A percentile compares a stretch with the other conserved stretches of the same genome.
phyloP scores from a whole-genome alignment of 768 basidiomycete species.

The Mycena epipterygia region DNA sequence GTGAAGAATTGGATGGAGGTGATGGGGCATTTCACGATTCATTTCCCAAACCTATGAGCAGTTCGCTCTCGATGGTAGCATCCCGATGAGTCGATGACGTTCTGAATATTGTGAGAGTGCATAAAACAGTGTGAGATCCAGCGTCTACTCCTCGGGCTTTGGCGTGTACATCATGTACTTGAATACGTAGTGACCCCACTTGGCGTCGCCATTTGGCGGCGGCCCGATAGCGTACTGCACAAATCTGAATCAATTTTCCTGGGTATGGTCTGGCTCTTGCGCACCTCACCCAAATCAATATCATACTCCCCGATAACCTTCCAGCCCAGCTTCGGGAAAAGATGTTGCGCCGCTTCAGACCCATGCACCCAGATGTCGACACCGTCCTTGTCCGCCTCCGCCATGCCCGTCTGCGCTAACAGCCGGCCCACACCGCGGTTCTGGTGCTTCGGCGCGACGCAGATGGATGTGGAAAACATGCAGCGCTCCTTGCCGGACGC shows the following conservation, averaged over 20 bases:
- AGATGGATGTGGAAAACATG: neutral
- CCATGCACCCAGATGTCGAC: conserved; percentile 13
- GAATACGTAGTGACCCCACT: conserved; percentile 16
- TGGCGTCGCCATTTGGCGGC: conserved; percentile 1
- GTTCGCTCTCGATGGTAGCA: no score
- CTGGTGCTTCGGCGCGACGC: conserved; percentile 9
- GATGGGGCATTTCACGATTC: no score
- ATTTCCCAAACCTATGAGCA: no score
- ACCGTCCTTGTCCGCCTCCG: conserved; percentile 11
- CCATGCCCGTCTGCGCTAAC: conserved; percentile 12
- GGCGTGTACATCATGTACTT: conserved; percentile 8
- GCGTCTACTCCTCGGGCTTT: conserved; percentile 3
- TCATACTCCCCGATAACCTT: conserved; percentile 1
- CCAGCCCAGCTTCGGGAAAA: conserved; percentile 7
- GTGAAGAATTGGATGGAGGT: no score
- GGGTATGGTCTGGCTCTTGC: no score
- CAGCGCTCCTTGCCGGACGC: conserved; percentile 1
- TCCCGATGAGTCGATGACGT: no score
- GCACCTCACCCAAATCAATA: conserved; percentile 10
- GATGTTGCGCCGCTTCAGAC: neutral
- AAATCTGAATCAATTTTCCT: neutral
- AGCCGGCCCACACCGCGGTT: neutral
- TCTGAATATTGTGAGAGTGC: no score
- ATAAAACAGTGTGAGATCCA: no score
- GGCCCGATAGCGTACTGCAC: conserved; percentile 6